Base-by-base conservation (phyloP, 2,329 filamentous ascomycete species). In the Apiospora arundinis region DNA sequence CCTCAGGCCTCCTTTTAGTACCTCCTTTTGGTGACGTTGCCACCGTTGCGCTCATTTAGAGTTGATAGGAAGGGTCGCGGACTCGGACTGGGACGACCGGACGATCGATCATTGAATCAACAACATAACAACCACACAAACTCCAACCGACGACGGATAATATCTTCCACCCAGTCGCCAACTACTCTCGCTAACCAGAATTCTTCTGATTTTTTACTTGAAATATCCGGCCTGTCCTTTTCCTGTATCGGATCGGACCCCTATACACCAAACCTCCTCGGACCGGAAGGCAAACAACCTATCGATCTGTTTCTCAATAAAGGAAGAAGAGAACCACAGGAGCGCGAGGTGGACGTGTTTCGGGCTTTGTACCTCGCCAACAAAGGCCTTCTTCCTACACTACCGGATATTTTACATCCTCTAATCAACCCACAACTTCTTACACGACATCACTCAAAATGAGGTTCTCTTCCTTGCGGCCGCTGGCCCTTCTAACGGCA, bases 381-480 rank as follows among this genome's bases (percentile, higher is more conserved):
- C 56, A 63, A 63, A 63, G 56, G 56, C 32, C 56, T 63, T 63
- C 56, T 63, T 5, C 28, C 21, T 63, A 40, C 56, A 63, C 56
- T 40, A 40, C 56, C 56, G 56, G 56, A 63, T 63, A 63, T 63
- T 23, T 18, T 40, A 63, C 56, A 40, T 63, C 32, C 56, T 67
- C 40, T 71, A 69, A 25, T 67, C 28, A 63, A 69, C 70, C 70
- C 60, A 63, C 56, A 18, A 63, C 56, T 63, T 63, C 11, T 63
- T 63, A 63, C 32, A 28, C 70, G 68, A 69, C 67, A 69, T 69
- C 68, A 68, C 45, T 70, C 79, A 84, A 71, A 28, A 89, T 89
- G 87, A 83, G 84, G 82, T 84, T 83, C 76, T 81, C 83, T 71
- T 78, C 82, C 67, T 79, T 82, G 76, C 81, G 83, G 78, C 84